Conservation (phyloP, 805 yeast species). For the Saccharomycopsis sp. region DNA sequence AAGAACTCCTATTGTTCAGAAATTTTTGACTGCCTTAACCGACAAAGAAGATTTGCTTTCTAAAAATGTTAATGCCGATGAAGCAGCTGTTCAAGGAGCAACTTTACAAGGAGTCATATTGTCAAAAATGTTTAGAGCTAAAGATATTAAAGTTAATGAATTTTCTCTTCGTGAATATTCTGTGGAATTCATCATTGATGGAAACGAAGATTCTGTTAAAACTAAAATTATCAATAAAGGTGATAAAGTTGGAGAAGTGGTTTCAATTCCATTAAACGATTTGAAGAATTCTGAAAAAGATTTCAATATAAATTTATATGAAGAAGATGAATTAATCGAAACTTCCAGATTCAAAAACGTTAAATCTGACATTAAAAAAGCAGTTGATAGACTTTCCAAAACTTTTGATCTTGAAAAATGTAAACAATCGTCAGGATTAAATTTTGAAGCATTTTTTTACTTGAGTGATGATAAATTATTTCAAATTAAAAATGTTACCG, state of each 20-base stretch:
- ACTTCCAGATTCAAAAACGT: conserved; percentile 16
- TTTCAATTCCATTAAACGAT: conserved; percentile 30
- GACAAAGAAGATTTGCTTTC: conserved; percentile 50
- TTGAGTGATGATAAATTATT: conserved; percentile 43
- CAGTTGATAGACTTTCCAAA: conserved; percentile 5
- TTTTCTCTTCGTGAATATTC: conserved; percentile 33
- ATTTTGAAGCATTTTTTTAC: conserved; percentile 32
- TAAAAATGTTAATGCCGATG: conserved; percentile 90
- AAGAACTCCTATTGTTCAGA: conserved; percentile 81
- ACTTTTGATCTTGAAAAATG: conserved; percentile 11
- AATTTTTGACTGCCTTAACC: conserved; percentile 39
- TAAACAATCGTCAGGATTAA: conserved; percentile 22
- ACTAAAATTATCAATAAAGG: conserved; percentile 38
- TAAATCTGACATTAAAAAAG: conserved; percentile 6
- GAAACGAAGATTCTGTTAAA: conserved; percentile 3
- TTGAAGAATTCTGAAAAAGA: conserved; percentile 18
- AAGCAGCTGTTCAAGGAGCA: conserved; percentile 84
- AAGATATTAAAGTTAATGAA: conserved; percentile 50
- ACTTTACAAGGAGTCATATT: conserved; percentile 73
- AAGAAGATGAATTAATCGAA: conserved; percentile 20
- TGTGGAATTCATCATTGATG: background rate
- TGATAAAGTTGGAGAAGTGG: conserved; percentile 26
- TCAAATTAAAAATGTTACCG: conserved; percentile 32
- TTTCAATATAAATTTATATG: conserved; percentile 18
- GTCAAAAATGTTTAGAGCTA: conserved; percentile 56